A percentile compares a stretch with the other conserved stretches of the same genome.
Conservation (phyloP, 2,329 filamentous ascomycete genomes). For the Furcasterigmium furcatum region DNA sequence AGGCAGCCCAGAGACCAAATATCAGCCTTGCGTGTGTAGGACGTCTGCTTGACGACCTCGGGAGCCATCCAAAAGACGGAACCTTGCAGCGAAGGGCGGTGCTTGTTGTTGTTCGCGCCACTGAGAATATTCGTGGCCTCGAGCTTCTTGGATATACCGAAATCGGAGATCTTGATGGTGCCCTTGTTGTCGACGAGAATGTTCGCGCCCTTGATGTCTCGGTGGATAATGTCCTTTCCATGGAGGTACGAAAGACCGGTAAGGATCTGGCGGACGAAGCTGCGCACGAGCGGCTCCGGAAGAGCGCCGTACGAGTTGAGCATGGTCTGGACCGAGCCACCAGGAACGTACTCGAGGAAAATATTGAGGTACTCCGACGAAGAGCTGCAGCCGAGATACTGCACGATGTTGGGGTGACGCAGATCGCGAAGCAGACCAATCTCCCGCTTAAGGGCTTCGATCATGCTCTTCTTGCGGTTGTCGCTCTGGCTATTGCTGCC, state of each 20-base stretch:
- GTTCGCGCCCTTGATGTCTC: conserved; percentile 98
- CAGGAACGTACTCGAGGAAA: conserved; percentile 98
- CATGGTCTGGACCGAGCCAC: conserved; percentile 97
- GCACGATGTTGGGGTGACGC: conserved; percentile 95
- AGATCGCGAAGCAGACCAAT: conserved; percentile 92
- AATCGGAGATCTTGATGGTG: conserved; percentile 98
- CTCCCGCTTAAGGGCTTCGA: conserved; percentile 93
- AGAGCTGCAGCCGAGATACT: conserved; percentile 93
- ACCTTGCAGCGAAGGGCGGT: conserved; percentile 81
- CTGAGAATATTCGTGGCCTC: conserved; percentile 83
- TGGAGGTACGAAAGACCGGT: conserved; percentile 91
- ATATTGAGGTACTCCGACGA: conserved; percentile 94
- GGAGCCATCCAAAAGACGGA: conserved; percentile 99
- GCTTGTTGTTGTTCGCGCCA: conserved; percentile 64
- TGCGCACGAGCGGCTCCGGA: conserved; percentile 87
- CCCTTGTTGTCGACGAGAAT: conserved; percentile 99
- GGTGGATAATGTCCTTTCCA: conserved; percentile 92
- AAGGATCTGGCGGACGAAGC: conserved; percentile 95
- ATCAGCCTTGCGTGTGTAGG: conserved; percentile 96
- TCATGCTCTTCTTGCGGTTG: conserved; percentile 94
- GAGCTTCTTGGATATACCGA: conserved; percentile 97
- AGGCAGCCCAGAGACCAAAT: conserved; percentile 98
- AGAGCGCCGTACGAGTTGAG: conserved; percentile 97
- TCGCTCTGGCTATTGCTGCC: conserved; percentile 79
- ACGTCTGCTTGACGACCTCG: conserved; percentile 96